Evolutionary conservation across 768 basidiomycete genomes (phyloP).

Genomic region (Russula sp.): DNA sequence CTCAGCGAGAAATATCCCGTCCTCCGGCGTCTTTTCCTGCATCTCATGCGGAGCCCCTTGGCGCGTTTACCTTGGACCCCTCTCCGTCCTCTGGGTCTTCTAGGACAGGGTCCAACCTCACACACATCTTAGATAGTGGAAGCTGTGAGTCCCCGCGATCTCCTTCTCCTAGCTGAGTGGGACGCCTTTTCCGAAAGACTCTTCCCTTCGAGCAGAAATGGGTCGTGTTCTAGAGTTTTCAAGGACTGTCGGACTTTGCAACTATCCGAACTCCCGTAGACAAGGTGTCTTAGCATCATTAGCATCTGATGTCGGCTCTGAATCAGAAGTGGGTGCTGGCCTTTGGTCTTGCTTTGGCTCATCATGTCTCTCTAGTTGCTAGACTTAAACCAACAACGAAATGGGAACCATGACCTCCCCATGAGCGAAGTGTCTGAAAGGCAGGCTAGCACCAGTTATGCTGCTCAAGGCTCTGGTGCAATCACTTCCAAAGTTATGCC

Average conservation of each 20-base stretch:
- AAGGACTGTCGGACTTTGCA: conserved; percentile 17
- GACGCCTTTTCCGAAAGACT: conserved; percentile 4
- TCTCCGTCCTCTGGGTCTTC: not conserved
- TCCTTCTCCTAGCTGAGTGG: not conserved
- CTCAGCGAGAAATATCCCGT: conserved; percentile 9
- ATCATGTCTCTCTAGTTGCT: not conserved
- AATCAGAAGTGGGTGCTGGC: not conserved
- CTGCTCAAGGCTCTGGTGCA: conserved; percentile 1
- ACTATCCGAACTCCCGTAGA: conserved; percentile 1
- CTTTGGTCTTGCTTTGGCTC: not conserved
- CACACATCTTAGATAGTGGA: not conserved
- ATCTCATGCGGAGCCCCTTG: not conserved
- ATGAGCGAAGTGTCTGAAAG: not conserved
- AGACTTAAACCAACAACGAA: not conserved
- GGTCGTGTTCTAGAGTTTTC: conserved; percentile 20
- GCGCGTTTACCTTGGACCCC: not conserved
- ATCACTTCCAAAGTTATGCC: not conserved
- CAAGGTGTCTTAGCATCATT: not conserved
- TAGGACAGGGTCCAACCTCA: not conserved
- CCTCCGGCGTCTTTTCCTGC: not conserved
- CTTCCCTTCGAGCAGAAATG: conserved; percentile 9
- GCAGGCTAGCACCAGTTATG: not conserved
- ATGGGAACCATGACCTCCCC: not conserved
- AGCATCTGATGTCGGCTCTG: not conserved
- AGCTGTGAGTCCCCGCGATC: not conserved